Evolutionary conservation across 2,329 filamentous ascomycete genomes (phyloP), one percentile per base, ranked within the genome.

Genomic region (Penicillium crustosum): DNA sequence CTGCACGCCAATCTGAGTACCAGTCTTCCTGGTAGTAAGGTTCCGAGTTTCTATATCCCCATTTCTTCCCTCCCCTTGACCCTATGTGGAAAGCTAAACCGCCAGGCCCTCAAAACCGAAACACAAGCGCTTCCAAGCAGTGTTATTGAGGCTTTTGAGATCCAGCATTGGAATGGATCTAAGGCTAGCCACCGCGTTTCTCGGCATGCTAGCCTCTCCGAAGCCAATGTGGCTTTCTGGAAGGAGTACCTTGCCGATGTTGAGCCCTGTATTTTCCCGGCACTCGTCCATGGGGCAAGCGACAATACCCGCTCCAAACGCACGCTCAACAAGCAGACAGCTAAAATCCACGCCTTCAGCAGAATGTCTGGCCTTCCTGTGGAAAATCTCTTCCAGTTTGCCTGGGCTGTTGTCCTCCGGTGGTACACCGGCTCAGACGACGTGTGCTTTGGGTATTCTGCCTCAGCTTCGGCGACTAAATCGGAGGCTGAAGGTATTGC

Each of bases 191-290:
- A 60, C 21, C 61, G 53, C 1, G 38, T 6, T 23, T 62, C 38
- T 6, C 49, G n/a, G 2, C 53, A 51, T 54, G 63, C 44, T 31
- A 58, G 44, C 7, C 52, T 60, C 56, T 66, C 68, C 6, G 67
- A 71, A 23, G 66, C 62, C 4, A 75, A 74, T 36, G 58, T 78
- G 17, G 65, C 68, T 17, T 81, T 79, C 62, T 82, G 80, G 80
- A 79, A 75, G 54, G 62, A 67, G 0, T 77, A 80, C 43, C 70
- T 82, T 8, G 68, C 70, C 2, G 78, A 76, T 10, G 57, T 77
- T 23, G 78, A 81, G 62, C 76, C 80, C 2, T 81, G 79, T 61
- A 68, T 76, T 49, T 81, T 82, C 61, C 80, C 79, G 4, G 48
- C 62, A 0, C 53, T 74, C 8, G 64, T 59, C 3, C 49, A 59